Conservation (phyloP, 257 asterid species). For the Voacanga thouarsii region DNA sequence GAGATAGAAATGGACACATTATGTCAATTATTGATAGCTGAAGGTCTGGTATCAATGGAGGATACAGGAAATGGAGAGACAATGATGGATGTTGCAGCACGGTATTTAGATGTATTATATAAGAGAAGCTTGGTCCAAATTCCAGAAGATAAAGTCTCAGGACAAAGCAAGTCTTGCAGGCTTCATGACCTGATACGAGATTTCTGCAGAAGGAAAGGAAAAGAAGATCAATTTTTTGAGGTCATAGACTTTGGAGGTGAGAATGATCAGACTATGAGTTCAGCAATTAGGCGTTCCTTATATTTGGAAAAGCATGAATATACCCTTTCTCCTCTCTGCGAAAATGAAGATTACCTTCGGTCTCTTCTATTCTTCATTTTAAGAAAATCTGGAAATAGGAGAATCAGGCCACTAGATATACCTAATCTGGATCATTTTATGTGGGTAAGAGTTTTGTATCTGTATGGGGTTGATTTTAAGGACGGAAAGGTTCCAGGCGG, state of each 20-base stretch:
- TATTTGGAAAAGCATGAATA: background rate
- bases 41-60: conserved; percentile 8
- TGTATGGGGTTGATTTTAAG: conserved; percentile 14
- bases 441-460: conserved; percentile 9
- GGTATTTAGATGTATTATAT: conserved; percentile 9
- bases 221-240: conserved; percentile 6
- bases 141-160: background rate
- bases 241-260: background rate
- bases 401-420: background rate
- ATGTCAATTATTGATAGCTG: conserved; percentile 26
- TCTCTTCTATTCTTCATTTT: conserved; percentile 20
- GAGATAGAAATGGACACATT: conserved; percentile 15
- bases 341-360: background rate
- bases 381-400: background rate
- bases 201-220: conserved; percentile 14
- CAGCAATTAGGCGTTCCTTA: conserved; percentile 14
- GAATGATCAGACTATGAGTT: background rate
- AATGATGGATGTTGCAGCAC: conserved; percentile 9
- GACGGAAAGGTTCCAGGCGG: background rate
- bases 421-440: background rate
- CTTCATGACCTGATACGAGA: conserved; percentile 14
- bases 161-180: conserved; percentile 9
- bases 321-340: too few relatives aligned
- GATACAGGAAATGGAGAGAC: background rate
- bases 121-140: conserved; percentile 4